A percentile compares a stretch with the other conserved stretches of the same genome.
These are phyloP conservation scores for Iberis amara DNA, from an alignment of 441 rosid species.

Conservation along the genomic window DNA sequence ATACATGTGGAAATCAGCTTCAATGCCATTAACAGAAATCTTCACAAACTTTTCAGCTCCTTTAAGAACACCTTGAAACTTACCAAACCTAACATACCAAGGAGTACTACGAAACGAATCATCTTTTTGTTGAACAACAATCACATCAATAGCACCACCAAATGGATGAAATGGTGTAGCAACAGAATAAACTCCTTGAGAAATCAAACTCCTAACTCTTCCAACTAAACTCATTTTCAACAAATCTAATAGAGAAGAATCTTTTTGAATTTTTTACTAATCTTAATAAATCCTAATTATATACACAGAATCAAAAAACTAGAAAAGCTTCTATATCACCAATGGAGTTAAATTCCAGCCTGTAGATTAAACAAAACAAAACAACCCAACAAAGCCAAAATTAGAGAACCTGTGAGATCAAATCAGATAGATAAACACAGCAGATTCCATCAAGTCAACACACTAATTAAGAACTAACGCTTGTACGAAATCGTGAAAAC, in stretches of 20 bases:
- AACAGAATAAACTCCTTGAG: constrained; percentile 83
- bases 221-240: constrained; percentile 88
- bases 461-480: too few species aligned
- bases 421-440: neutral
- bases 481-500: neutral
- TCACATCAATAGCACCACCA: constrained; percentile 89
- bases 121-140: constrained; percentile 81
- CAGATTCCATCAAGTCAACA: too few species aligned
- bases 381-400: constrained; percentile 23
- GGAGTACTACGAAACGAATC: constrained; percentile 76
- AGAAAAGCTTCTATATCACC: neutral
- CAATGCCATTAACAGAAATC: constrained; percentile 64
- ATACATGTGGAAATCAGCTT: constrained; percentile 76
- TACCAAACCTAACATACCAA: constrained; percentile 89
- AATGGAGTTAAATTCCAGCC: constrained; percentile 15
- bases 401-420: constrained; percentile 6
- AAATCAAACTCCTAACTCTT: constrained; percentile 71
- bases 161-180: constrained; percentile 94
- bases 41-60: constrained; percentile 73
- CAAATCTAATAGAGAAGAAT: too few species aligned
- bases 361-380: constrained; percentile 19
- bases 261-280: neutral
- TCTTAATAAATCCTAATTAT: constrained; percentile 12
- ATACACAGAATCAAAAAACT: constrained; percentile 13
- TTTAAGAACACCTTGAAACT: constrained; percentile 87